Evolutionary conservation across 768 basidiomycete genomes (phyloP), one percentile per base, ranked within the genome.

Genomic region (Boletus subparvulus): DNA sequence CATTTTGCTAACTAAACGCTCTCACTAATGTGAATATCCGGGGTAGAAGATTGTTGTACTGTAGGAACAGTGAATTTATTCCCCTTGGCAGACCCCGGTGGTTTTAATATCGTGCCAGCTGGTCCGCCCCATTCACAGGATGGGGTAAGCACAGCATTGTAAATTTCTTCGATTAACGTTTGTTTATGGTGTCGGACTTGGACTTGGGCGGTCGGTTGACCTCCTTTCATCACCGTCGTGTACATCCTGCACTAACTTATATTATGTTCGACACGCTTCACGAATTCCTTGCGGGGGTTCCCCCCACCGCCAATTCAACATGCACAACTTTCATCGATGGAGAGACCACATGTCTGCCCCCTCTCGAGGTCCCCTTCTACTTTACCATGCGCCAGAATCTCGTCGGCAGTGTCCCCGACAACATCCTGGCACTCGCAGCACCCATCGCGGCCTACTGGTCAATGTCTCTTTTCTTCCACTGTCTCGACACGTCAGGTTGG

Each of bases 371-470:
- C 24, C 87, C 87, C 0, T 82, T 84, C 64, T 89, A 89, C 67
- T 82, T 80, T 67, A 73, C 75, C 1, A 65, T 73, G 37, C 74
- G 77, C 28, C 72, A 75, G 17, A 69, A 75, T 2, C 67, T 88
- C 46, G 43, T 94, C 30, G 73, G 82, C 8, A 70, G 75, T 35
- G 59, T 95, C 49, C 79, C 88, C 1, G 96, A 98, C 75, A 76
- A 84, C 58, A 61, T 80, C 60, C 75, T 95, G 26, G 82, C 91
- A 17, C 77, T 96, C 45, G 78, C 83, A 5, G 80, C 85, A 2
- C 96, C 96, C 0, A 66, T 98, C 51, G 55, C 89, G 52, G 85
- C 84, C 5, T 98, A 98, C 77, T 99, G 97, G 96, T 61, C 73
- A 3, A 71, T 86, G 41, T 92, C 92, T 4, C 74, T 88, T 48